Conservation (phyloP, 2,329 filamentous ascomycete genomes). For the Cyclaneusma minus region DNA sequence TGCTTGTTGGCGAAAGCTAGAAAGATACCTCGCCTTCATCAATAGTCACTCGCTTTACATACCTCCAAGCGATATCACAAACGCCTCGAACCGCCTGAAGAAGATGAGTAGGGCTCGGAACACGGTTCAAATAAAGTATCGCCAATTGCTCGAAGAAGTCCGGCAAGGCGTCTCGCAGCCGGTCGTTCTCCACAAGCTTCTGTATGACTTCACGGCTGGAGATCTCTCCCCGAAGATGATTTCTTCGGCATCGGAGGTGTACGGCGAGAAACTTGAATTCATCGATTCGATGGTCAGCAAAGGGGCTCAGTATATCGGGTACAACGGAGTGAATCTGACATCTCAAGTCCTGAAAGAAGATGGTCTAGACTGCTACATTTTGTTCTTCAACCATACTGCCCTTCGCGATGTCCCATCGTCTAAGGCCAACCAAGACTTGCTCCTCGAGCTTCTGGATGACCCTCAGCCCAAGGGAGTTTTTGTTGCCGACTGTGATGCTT, state of each 20-base stretch:
- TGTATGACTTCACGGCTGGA: conserved; percentile 4
- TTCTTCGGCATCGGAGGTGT: conserved; percentile 2
- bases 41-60: conserved; percentile 7
- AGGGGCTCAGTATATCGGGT: conserved; percentile 13
- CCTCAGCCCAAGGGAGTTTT: conserved; percentile 1
- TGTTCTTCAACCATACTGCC: conserved; percentile 10
- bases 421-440: conserved; percentile 8
- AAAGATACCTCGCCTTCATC: conserved; percentile 9
- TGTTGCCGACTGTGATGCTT: conserved; percentile 12
- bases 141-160: conserved; percentile 6
- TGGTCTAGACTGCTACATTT: conserved; percentile 9
- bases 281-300: conserved; percentile 8
- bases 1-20: conserved; percentile 5
- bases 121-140: conserved; percentile 6
- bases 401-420: conserved; percentile 8
- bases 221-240: conserved; percentile 6
- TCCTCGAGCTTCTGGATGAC: conserved; percentile 10
- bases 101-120: conserved; percentile 3
- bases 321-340: conserved; percentile 6
- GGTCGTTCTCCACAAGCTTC: conserved; percentile 6
- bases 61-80: conserved; percentile 7
- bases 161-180: conserved; percentile 6
- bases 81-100: conserved; percentile 4
- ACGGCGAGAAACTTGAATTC: conserved; percentile 11
- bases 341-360: conserved; percentile 1